phyloP scores from a whole-genome alignment of 805 yeast genomes.

The Saccharomyces kudriavzevii region DNA sequence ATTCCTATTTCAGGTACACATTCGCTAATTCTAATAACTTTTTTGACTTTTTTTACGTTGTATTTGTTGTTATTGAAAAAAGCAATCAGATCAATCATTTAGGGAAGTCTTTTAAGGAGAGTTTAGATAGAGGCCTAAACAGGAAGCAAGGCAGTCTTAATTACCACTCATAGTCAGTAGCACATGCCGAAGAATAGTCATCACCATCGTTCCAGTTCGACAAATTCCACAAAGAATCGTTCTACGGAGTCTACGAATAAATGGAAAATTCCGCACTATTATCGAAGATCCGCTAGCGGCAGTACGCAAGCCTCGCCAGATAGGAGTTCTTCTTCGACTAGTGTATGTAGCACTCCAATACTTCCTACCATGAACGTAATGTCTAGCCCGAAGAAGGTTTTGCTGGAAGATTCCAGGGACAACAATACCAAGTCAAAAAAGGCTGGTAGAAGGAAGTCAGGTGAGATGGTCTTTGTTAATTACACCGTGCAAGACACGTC shows the following conservation, averaged over 20 bases:
- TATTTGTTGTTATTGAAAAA: not conserved
- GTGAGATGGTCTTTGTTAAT: slow-evolving; percentile 30
- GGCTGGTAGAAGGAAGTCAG: slow-evolving; percentile 11
- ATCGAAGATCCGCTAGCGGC: slow-evolving; percentile 18
- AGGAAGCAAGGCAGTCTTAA: not conserved
- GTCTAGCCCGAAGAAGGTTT: slow-evolving; percentile 25
- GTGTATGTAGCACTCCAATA: not conserved
- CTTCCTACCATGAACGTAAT: slow-evolving; percentile 18
- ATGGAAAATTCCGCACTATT: slow-evolving; percentile 32
- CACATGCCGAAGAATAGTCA: not conserved
- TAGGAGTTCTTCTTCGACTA: not conserved
- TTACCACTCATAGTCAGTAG: not conserved
- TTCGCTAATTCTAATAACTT: not conserved
- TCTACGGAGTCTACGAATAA: slow-evolving; percentile 22
- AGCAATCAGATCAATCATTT: not conserved
- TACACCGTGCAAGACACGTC: slow-evolving; percentile 28
- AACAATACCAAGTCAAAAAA: slow-evolving; percentile 10
- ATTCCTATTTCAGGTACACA: not conserved
- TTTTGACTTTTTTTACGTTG: not conserved
- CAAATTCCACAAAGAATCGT: slow-evolving; percentile 9
- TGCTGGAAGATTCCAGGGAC: slow-evolving; percentile 18
- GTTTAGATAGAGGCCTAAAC: not conserved
- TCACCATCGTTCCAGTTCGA: not conserved
- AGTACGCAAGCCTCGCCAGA: slow-evolving; percentile 4
- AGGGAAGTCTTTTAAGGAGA: not conserved